A percentile compares a stretch with the other conserved stretches of the same genome.
Evolutionary conservation across 2,329 filamentous ascomycete species (phyloP).

Genomic region (Zymoseptoria crescenta): DNA sequence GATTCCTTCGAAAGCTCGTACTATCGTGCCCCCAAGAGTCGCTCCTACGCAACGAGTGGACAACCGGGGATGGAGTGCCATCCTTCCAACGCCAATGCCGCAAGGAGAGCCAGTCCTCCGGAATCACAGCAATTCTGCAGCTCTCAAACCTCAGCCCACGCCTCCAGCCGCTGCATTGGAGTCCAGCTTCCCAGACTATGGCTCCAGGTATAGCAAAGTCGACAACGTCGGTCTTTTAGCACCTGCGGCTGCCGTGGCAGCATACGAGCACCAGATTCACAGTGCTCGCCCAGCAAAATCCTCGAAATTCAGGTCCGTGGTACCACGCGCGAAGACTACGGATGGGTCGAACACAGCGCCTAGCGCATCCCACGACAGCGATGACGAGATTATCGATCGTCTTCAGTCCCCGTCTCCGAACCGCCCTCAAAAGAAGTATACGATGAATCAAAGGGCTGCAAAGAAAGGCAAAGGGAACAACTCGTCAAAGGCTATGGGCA

Average conservation of each 20-base stretch:
- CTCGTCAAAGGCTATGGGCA: conserved; percentile 1
- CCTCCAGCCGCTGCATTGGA: not conserved
- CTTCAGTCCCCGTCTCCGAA: conserved; percentile 3
- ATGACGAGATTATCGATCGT: conserved; percentile 8
- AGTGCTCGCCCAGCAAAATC: not conserved
- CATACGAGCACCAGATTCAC: not conserved
- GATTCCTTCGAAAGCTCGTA: not conserved
- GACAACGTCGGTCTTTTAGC: conserved; percentile 9
- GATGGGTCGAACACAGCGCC: not conserved
- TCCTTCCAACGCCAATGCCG: not conserved
- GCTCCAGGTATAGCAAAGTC: conserved; percentile 5
- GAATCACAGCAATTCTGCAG: not conserved
- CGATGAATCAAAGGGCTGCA: conserved; percentile 13
- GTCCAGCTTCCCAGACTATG: conserved; percentile 1
- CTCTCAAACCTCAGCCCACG: not conserved
- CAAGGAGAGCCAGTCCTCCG: not conserved
- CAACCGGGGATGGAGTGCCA: not conserved
- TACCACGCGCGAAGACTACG: not conserved
- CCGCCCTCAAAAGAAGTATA: conserved; percentile 7
- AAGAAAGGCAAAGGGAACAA: conserved; percentile 7
- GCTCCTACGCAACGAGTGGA: conserved; percentile 1
- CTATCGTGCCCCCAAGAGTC: not conserved
- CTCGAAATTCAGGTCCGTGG: not conserved
- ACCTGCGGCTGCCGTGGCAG: not conserved
- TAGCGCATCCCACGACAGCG: not conserved